Conservation (phyloP, 371 early-diverging fungal species). For the Mortierella sp. region DNA sequence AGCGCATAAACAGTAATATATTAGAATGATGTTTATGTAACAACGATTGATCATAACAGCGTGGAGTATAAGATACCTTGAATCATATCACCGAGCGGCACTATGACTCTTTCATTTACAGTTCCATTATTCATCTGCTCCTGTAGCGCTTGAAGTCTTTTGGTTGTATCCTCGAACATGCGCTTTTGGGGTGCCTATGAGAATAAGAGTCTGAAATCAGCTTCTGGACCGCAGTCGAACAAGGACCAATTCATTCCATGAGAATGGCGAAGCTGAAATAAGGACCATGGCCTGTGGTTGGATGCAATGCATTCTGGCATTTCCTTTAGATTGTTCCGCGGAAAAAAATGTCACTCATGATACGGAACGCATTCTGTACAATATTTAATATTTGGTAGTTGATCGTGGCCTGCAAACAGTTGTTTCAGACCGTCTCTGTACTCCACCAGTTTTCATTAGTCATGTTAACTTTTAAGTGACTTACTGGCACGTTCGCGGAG, state of each 20-base stretch:
- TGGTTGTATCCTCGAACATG: conserved; percentile 72
- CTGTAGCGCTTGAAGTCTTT: conserved; percentile 63
- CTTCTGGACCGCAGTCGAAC: neutral
- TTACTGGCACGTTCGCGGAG: conserved; percentile 43
- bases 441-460: neutral
- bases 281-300: neutral
- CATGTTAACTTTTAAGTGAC: conserved; percentile 3
- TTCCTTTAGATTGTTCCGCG: neutral
- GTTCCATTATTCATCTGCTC: conserved; percentile 67
- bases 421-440: neutral
- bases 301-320: neutral
- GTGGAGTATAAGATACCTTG: no score
- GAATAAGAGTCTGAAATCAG: neutral
- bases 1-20: neutral
- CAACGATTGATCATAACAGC: neutral
- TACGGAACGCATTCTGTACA: no score
- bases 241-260: neutral
- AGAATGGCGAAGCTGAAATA: neutral
- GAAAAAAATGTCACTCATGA: no score
- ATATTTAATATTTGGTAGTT: no score
- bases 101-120: conserved; percentile 61
- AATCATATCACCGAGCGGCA: conserved; percentile 57
- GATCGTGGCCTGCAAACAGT: no score
- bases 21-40: neutral
- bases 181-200: conserved; percentile 66